Evolutionary conservation across 2,329 filamentous ascomycete species (phyloP).

Genomic region (Diplodia intermedia): DNA sequence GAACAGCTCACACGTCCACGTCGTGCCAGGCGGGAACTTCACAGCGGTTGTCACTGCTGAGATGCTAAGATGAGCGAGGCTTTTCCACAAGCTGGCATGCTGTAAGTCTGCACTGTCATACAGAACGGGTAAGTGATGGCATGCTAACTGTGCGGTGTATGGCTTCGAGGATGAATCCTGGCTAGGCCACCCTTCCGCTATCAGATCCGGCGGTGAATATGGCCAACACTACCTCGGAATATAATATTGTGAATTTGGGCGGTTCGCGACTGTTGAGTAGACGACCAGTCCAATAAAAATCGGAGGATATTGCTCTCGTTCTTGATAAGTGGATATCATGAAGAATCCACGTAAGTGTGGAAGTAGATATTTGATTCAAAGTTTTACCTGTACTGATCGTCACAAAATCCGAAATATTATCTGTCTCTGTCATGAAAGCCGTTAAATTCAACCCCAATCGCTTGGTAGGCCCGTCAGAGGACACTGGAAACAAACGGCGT

Average conservation of each 20-base stretch:
- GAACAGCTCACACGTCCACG: slow-evolving; percentile 18
- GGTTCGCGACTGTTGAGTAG: neutral
- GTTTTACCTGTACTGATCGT: neutral
- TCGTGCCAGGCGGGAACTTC: slow-evolving; percentile 26
- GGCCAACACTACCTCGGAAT: neutral
- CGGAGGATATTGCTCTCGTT: no score
- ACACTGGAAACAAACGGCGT: neutral
- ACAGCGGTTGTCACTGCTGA: neutral
- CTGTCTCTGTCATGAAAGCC: neutral
- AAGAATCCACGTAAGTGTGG: no score
- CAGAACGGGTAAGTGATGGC: neutral
- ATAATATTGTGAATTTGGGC: slow-evolving; percentile 4
- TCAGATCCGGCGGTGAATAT: neutral
- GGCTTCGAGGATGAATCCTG: neutral
- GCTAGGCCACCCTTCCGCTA: neutral
- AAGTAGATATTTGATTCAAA: neutral
- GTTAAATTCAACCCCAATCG: neutral
- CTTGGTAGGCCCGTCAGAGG: neutral
- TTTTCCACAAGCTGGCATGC: neutral
- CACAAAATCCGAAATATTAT: neutral
- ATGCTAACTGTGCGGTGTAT: neutral
- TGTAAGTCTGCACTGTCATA: neutral
- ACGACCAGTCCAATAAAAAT: no score
- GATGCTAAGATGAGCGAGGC: slow-evolving; percentile 13
- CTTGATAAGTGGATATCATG: no score